Evolutionary conservation across 2,329 filamentous ascomycete genomes (phyloP).

Genomic region (Trichocomaceae sp.): DNA sequence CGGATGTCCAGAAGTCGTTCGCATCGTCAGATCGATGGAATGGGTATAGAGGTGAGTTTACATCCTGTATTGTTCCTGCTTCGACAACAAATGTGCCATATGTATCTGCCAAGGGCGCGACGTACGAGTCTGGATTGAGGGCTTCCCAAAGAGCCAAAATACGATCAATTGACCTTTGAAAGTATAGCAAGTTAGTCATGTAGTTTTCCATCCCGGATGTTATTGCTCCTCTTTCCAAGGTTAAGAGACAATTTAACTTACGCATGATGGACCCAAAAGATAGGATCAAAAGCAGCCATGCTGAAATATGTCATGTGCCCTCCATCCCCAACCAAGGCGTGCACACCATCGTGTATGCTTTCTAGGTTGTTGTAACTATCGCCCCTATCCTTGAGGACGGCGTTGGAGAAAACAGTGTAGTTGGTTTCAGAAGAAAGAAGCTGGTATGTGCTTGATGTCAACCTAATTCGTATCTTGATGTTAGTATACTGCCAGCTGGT

Average conservation of each 20-base stretch:
- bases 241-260: slow-evolving; percentile 18
- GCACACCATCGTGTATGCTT: slow-evolving; percentile 43
- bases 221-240: too few species aligned
- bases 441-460: slow-evolving; percentile 22
- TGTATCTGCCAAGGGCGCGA: slow-evolving; percentile 50
- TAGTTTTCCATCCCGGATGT: neutral
- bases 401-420: slow-evolving; percentile 23
- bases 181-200: neutral
- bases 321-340: slow-evolving; percentile 49
- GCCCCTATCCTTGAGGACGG: slow-evolving; percentile 13
- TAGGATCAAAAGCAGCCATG: slow-evolving; percentile 70
- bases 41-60: slow-evolving; percentile 56
- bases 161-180: slow-evolving; percentile 60
- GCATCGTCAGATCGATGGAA: slow-evolving; percentile 51
- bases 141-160: slow-evolving; percentile 71
- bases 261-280: slow-evolving; percentile 70
- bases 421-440: slow-evolving; percentile 22
- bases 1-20: slow-evolving; percentile 61
- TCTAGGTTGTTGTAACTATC: slow-evolving; percentile 32
- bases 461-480: slow-evolving; percentile 6
- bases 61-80: slow-evolving; percentile 49
- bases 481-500: neutral
- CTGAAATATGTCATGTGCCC: slow-evolving; percentile 66
- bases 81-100: slow-evolving; percentile 57
- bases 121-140: slow-evolving; percentile 62